Base-by-base conservation (phyloP, 345 rosid species). In the Citrus hindsii region DNA sequence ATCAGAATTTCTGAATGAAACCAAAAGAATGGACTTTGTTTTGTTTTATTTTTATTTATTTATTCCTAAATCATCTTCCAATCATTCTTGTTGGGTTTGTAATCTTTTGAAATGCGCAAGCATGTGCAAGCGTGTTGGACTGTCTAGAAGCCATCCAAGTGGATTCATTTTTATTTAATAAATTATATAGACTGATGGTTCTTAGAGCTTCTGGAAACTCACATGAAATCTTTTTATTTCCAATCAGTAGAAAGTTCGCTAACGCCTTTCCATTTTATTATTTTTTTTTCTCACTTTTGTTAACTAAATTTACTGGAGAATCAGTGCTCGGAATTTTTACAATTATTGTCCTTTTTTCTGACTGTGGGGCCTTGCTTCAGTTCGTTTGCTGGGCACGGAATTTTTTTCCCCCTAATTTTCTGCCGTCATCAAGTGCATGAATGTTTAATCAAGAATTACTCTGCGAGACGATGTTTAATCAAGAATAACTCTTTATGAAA, bases 331-430 rank as follows among this genome's bases (percentile, higher is more conserved):
- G 35, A 32, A 28, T 32, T 46, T 40, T 69, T 12, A 58, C 10
- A 38, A 18, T 58, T 28, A 48, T 82, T 74, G 80, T 27, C 10
- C 35, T 65, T 74, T 75, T 73, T 74, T 72, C 82, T 30, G 69
- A 76, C 73, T 7, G 71, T 73, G 81, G 85, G 80, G 3, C 79
- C 71, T 64, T 68, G 12, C 13, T 68, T 67, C 59, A 62, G 76
- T 70, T 12, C 33, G 28, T 32, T 63, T 67, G 37, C 33, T 7
- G 37, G n/a, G 7, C 67, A 58, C 9, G 28, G n/a, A 27, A 2
- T 58, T 19, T 12, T 6, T 76, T 51, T 16, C 4, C 6, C 6
- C 6, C 21, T 4, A 63, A 51, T 64, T 64, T 30, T 64, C 60
- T 28, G 24, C 37, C 38, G 5, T 71, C 12, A 46, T 9, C 28